Evolutionary conservation across 345 rosid species (phyloP).

Genomic region (Toxicodendron radicans): DNA sequence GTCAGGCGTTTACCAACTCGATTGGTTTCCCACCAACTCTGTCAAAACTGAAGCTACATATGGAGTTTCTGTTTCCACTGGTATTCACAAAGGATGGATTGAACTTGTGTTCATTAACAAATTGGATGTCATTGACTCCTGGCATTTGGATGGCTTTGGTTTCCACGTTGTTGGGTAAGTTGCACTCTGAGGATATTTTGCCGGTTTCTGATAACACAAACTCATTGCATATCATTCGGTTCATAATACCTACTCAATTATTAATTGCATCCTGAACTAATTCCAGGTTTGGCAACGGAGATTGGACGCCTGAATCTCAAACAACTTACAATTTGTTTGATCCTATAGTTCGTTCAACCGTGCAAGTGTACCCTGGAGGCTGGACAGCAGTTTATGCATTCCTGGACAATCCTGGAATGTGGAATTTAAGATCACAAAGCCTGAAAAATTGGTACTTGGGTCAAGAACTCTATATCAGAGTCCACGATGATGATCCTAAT

Average conservation of each 20-base stretch:
- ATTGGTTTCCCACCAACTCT: constrained; percentile 38
- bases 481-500: constrained; percentile 31
- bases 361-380: constrained; percentile 40
- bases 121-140: constrained; percentile 41
- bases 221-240: too few species aligned
- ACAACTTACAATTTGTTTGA: constrained; percentile 28
- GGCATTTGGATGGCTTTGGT: constrained; percentile 61
- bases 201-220: neutral
- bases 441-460: constrained; percentile 41
- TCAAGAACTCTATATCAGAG: constrained; percentile 41
- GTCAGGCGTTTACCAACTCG: constrained; percentile 39
- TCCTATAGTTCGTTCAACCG: constrained; percentile 35
- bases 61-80: constrained; percentile 50
- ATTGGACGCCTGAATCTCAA: constrained; percentile 28
- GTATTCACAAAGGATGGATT: constrained; percentile 51
- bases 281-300: constrained; percentile 36
- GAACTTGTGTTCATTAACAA: constrained; percentile 46
- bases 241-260: too few species aligned
- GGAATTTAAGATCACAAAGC: constrained; percentile 44
- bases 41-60: constrained; percentile 18
- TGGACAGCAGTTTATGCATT: constrained; percentile 43
- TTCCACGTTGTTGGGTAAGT: constrained; percentile 50
- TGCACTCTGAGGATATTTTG: neutral
- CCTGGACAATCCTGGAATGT: constrained; percentile 49
- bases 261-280: neutral